phyloP scores from a whole-genome alignment of 768 basidiomycete genomes.

The Leccinum boreale region DNA sequence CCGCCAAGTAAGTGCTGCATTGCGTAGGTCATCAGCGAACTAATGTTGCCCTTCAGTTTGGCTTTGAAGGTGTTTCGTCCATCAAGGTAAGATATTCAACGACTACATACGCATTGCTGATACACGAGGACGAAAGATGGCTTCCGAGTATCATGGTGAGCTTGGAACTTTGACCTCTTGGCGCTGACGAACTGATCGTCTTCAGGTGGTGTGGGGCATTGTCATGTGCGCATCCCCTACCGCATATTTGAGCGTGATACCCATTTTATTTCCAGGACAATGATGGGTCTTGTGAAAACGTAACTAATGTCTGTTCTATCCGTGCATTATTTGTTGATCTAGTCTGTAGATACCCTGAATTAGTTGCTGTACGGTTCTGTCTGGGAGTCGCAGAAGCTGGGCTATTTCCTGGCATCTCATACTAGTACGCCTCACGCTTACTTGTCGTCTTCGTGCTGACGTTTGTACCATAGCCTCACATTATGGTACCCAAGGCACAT shows the following conservation, averaged over 20 bases:
- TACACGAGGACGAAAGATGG: constrained; percentile 40
- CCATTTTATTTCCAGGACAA: constrained; percentile 38
- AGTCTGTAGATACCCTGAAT: constrained; percentile 50
- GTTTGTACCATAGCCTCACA: constrained; percentile 42
- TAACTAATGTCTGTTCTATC: constrained; percentile 18
- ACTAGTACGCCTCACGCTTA: constrained; percentile 47
- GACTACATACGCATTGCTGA: neutral
- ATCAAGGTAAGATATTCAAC: constrained; percentile 42
- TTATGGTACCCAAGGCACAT: constrained; percentile 67
- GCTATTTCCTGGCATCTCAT: constrained; percentile 69
- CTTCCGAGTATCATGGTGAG: constrained; percentile 62
- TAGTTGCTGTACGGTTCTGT: constrained; percentile 54
- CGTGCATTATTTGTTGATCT: neutral
- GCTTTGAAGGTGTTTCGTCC: constrained; percentile 63
- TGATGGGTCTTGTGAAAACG: constrained; percentile 70
- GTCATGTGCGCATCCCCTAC: constrained; percentile 43
- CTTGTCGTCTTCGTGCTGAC: neutral
- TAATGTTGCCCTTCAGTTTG: constrained; percentile 7
- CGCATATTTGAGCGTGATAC: neutral
- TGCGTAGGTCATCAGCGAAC: neutral
- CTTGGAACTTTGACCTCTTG: neutral
- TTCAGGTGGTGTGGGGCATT: constrained; percentile 61
- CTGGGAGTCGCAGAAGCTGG: constrained; percentile 71
- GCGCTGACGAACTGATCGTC: neutral
- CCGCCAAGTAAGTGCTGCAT: constrained; percentile 49